Percentiles rank a stretch among this genome's conserved stretches.
phyloP scores from a whole-genome alignment of 2,329 filamentous ascomycete genomes.

The Trichoderma sp. region DNA sequence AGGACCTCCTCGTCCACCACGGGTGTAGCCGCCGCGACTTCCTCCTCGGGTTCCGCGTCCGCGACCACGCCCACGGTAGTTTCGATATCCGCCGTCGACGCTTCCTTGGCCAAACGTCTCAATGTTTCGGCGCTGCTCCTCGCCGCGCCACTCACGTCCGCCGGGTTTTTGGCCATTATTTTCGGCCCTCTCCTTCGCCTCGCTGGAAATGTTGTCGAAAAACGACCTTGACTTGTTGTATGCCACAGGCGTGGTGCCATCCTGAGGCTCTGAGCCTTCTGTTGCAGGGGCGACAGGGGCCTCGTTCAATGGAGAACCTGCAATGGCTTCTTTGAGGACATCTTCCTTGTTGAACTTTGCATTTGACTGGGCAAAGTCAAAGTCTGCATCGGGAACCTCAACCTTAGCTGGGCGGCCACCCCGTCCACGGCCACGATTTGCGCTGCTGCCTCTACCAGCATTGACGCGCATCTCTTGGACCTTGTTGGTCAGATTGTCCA shows the following conservation, averaged over 20 bases:
- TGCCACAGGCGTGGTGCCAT: constrained; percentile 41
- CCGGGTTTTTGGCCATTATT: constrained; percentile 64
- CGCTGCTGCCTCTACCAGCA: constrained; percentile 47
- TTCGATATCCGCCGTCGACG: constrained; percentile 76
- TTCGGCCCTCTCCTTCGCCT: constrained; percentile 83
- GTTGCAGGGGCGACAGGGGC: constrained; percentile 39
- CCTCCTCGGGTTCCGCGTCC: constrained; percentile 49
- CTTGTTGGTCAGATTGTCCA: constrained; percentile 71
- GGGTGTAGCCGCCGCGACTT: constrained; percentile 39
- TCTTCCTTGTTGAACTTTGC: constrained; percentile 49
- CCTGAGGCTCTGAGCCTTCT: constrained; percentile 39
- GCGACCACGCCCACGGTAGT: constrained; percentile 76
- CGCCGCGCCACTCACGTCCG: constrained; percentile 82
- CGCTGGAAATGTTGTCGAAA: constrained; percentile 97
- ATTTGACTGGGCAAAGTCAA: constrained; percentile 71
- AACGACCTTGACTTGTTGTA: constrained; percentile 92
- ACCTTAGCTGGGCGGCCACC: constrained; percentile 59
- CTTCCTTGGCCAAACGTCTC: constrained; percentile 97
- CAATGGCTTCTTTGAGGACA: constrained; percentile 82
- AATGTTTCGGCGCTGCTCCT: constrained; percentile 93
- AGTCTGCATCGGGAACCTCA: constrained; percentile 86
- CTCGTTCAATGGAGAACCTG: constrained; percentile 65
- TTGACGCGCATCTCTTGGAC: constrained; percentile 74
- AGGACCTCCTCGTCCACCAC: constrained; percentile 42
- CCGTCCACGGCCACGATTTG: constrained; percentile 50